Evolutionary conservation across 2,329 filamentous ascomycete genomes (phyloP).

Genomic region (Dactylellina parvicollis): DNA sequence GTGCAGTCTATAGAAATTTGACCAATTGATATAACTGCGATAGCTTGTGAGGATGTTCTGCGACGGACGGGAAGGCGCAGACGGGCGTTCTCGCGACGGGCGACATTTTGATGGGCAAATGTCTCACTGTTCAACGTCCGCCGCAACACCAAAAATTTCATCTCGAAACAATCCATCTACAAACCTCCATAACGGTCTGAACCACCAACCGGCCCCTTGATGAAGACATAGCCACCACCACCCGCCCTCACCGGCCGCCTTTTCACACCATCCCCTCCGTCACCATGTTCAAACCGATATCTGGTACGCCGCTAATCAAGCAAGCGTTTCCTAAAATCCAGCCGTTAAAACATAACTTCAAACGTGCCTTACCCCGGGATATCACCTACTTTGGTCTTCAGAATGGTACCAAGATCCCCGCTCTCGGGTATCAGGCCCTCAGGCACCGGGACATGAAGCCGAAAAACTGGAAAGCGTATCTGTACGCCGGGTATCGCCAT

Average conservation of each 20-base stretch:
- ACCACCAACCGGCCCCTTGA: neutral
- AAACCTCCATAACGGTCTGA: too few relatives aligned
- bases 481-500: constrained; percentile 25
- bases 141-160: constrained; percentile 18
- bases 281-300: constrained; percentile 7
- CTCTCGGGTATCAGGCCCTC: constrained; percentile 25
- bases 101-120: neutral
- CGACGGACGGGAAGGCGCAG: neutral
- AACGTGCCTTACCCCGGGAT: too few relatives aligned
- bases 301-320: neutral
- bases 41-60: too few relatives aligned
- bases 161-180: neutral
- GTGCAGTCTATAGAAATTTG: too few relatives aligned
- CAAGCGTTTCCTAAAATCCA: neutral
- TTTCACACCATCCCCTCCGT: neutral
- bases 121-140: constrained; percentile 6
- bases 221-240: neutral
- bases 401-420: constrained; percentile 29
- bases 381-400: neutral
- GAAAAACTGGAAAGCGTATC: constrained; percentile 9
- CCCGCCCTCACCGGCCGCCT: neutral
- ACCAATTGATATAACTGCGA: too few relatives aligned
- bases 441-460: constrained; percentile 6
- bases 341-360: neutral
- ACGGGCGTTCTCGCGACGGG: neutral